Evolutionary conservation across 306 rosid genomes (phyloP), one percentile per base, ranked within the genome.

Genomic region (Quercus aquifolioides): DNA sequence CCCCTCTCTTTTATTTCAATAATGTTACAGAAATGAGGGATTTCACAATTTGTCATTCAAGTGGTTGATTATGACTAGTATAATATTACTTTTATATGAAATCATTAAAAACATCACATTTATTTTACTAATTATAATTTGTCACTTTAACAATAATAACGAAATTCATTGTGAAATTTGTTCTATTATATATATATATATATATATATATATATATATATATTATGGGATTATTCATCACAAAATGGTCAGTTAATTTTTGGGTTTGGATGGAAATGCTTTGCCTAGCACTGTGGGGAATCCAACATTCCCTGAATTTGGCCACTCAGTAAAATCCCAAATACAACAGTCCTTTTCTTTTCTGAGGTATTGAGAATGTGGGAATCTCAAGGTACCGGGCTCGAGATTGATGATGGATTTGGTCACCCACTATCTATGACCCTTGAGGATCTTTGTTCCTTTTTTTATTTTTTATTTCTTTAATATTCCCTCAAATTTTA

Each of bases 311-410:
- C 76, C 71, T 74, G 89, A 65, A 92, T 85, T 85, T 92, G 86
- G 92, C 87, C 94, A 90, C 71, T 67, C 81, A 83, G 89, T 84
- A 86, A 87, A 85, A 86, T 85, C 76, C 81, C 80, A 84, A 84
- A 41, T 41, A 41, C 81, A 67, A 64, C 55, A 62, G 7, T 67
- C 11, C 75, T 79, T 82, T 80, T 72, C 54, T 35, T 21, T 21
- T 38, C 26, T 75, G 79, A 74, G 79, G 75, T 70, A 75, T 67
- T 81, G 83, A 86, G 99, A 94, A 91, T 92, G 89, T 90, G 93
- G 83, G 94, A 89, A 92, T 92, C 97, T 92, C 97, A 88, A 92
- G 97, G 74, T 75, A 70, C 77, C 23, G 82, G 83, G 90, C 79
- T 85, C 71, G 88, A 86, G 82, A 87, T 75, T 78, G 83, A 85